These are phyloP conservation scores for Lasiosphaeris hirsuta DNA, from an alignment of 495 filamentous ascomycete genomes.

Conservation along the genomic window DNA sequence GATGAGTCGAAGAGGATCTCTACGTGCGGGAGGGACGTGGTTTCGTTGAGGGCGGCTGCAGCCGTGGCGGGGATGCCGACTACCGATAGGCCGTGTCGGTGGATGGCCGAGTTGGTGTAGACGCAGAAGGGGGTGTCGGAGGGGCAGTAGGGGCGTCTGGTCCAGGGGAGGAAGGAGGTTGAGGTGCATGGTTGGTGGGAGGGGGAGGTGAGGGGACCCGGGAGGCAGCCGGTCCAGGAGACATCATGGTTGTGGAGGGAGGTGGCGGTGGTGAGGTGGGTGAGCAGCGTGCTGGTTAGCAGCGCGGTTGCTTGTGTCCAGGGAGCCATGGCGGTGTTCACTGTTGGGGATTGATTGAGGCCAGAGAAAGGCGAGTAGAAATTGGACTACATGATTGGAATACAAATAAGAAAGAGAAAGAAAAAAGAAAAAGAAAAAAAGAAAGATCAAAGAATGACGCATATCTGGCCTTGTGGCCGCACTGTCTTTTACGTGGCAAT, in stretches of 20 bases:
- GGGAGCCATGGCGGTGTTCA: background rate
- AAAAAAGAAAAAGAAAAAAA: background rate
- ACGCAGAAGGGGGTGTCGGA: slow-evolving; percentile 2
- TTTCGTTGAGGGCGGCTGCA: background rate
- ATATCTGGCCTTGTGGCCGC: background rate
- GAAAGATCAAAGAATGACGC: background rate
- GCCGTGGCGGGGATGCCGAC: background rate
- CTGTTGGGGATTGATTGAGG: background rate
- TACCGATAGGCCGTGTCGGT: background rate
- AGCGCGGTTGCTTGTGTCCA: background rate
- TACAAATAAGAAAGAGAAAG: background rate
- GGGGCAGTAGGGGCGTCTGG: slow-evolving; percentile 2
- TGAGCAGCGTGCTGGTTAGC: background rate
- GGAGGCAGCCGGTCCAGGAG: slow-evolving; percentile 3
- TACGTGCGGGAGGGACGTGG: background rate
- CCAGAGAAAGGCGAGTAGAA: background rate
- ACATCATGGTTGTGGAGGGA: background rate
- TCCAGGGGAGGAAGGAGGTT: slow-evolving; percentile 1
- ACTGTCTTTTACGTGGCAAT: background rate
- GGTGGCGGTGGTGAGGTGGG: background rate
- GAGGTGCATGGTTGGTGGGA: background rate
- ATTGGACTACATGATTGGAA: background rate
- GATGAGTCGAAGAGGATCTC: slow-evolving; percentile 1
- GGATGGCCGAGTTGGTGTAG: background rate
- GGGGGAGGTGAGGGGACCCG: background rate